These are phyloP conservation scores for Hanseniaspora occidentalis DNA, from an alignment of 805 yeast species.

Conservation along the genomic window DNA sequence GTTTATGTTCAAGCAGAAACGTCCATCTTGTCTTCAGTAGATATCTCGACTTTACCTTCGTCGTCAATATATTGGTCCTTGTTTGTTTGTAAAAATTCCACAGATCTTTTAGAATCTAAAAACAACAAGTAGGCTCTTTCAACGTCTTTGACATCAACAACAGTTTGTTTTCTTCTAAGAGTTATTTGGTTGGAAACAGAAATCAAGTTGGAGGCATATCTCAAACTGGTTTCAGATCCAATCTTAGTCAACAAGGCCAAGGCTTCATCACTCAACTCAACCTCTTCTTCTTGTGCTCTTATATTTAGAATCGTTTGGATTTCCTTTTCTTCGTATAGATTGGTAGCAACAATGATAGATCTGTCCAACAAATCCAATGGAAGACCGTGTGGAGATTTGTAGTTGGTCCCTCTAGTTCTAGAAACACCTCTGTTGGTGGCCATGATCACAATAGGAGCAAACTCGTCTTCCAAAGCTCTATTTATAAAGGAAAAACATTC, in stretches of 20 bases:
- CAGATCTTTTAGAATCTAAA: conserved; percentile 82
- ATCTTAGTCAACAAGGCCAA: conserved; percentile 78
- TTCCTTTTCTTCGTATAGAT: conserved; percentile 67
- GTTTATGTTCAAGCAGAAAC: conserved; percentile 23
- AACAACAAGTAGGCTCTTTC: conserved; percentile 80
- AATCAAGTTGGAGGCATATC: conserved; percentile 86
- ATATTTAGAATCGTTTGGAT: conserved; percentile 75
- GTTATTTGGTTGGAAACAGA: conserved; percentile 85
- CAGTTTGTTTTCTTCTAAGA: conserved; percentile 52
- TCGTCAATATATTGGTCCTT: conserved; percentile 65
- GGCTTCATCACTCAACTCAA: conserved; percentile 71
- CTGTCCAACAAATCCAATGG: conserved; percentile 93
- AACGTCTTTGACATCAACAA: conserved; percentile 69
- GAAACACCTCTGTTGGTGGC: conserved; percentile 96
- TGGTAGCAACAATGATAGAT: conserved; percentile 82
- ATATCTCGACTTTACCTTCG: conserved; percentile 55
- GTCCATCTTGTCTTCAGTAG: conserved; percentile 17
- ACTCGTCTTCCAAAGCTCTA: conserved; percentile 91
- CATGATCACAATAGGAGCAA: conserved; percentile 95
- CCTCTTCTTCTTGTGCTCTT: conserved; percentile 91
- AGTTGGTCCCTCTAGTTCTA: conserved; percentile 86
- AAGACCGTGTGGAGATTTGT: conserved; percentile 94
- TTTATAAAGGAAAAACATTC: conserved; percentile 92
- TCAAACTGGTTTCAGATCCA: conserved; percentile 78
- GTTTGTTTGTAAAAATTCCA: conserved; percentile 57